Evolutionary conservation across 164 flowering plant species (phyloP), one percentile per base, ranked within the genome.

Genomic region (Umbellularia californica): DNA sequence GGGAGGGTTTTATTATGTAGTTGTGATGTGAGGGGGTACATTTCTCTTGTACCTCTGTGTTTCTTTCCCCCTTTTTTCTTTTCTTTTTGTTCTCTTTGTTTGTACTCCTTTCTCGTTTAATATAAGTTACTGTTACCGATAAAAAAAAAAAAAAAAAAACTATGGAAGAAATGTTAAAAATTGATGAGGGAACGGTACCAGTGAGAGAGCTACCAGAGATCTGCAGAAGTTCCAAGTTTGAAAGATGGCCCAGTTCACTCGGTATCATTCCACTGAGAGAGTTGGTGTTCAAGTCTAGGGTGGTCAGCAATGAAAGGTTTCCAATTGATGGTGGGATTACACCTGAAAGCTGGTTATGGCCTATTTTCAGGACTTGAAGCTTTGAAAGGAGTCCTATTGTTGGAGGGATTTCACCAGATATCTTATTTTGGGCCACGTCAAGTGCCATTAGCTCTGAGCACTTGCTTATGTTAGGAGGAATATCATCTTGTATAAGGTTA

Each of bases 131-230:
- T n/a, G n/a, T n/a, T n/a, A n/a, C n/a, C n/a, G n/a, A n/a, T n/a
- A n/a, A n/a, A n/a, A n/a, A n/a, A n/a, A n/a, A n/a, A n/a, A n/a
- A n/a, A n/a, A n/a, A n/a, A n/a, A n/a, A n/a, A n/a, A 25, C 27
- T 25, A 25, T 55, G 3, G 87, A 85, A 14, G 93, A 81, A 50
- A 86, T 50, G 78, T 88, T 89, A 75, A 76, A 89, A 2, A 89
- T 30, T 2, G 87, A 71, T 0, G 79, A 9, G 3, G 93, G 89
- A 30, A 89, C 58, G 0, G 71, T 67, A 1, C 93, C 93, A 1
- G 81, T 71, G 50, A 88, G 82, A 15, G 74, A 33, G 69, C 89
- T 90, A 0, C 69, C 52, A 51, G 71, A 41, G 35, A 69, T 19
- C 25, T 35, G 55, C 6, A 69, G 10, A 35, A 47, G 17, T 23